Evolutionary conservation across 306 rosid genomes (phyloP).

Genomic region (Begonia masoniana): DNA sequence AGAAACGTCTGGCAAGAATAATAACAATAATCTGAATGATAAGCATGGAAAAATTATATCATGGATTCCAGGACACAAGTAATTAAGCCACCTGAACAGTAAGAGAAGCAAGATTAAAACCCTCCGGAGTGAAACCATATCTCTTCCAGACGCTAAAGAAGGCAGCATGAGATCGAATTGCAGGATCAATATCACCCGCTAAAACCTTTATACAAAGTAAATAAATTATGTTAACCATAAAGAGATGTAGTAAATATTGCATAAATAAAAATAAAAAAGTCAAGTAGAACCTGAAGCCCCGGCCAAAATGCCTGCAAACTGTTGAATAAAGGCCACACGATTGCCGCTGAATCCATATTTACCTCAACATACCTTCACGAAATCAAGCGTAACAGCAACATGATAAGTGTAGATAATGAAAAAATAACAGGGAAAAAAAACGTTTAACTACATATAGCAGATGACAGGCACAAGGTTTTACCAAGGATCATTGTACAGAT

Average conservation of each 20-base stretch:
- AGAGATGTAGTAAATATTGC: slow-evolving; percentile 11
- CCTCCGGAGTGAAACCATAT: slow-evolving; percentile 97
- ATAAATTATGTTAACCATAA: background rate
- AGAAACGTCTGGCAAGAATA: no score
- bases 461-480: slow-evolving; percentile 37
- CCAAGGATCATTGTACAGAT: slow-evolving; percentile 94
- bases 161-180: slow-evolving; percentile 86
- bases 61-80: slow-evolving; percentile 11
- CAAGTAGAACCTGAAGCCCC: slow-evolving; percentile 78
- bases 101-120: slow-evolving; percentile 88
- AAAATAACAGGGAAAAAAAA: slow-evolving; percentile 10
- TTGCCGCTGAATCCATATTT: slow-evolving; percentile 92
- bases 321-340: slow-evolving; percentile 94
- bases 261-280: slow-evolving; percentile 9
- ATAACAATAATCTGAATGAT: no score
- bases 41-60: background rate
- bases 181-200: slow-evolving; percentile 93
- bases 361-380: slow-evolving; percentile 86
- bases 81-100: slow-evolving; percentile 71
- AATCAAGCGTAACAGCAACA: slow-evolving; percentile 6
- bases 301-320: slow-evolving; percentile 99
- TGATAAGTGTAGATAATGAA: slow-evolving; percentile 1
- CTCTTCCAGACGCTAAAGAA: slow-evolving; percentile 95
- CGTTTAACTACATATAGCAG: slow-evolving; percentile 18
- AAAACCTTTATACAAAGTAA: slow-evolving; percentile 55